These are phyloP conservation scores for Crotalaria pallida DNA, from an alignment of 306 rosid genomes.

Conservation along the genomic window DNA sequence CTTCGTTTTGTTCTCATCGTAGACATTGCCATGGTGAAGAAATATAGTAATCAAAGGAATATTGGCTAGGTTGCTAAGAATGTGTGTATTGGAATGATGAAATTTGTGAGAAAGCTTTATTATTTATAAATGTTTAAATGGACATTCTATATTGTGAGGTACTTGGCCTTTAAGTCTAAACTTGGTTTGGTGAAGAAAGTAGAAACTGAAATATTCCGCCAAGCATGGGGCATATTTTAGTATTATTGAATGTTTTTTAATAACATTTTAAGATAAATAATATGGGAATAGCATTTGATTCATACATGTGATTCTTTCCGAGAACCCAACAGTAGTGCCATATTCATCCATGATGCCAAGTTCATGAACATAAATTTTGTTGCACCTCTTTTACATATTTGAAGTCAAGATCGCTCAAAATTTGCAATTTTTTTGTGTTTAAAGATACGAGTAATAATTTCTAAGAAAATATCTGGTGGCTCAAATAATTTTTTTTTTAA, in stretches of 20 bases:
- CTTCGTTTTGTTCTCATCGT: constrained; percentile 39
- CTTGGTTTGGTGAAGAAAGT: constrained; percentile 28
- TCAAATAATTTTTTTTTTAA: no score
- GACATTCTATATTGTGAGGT: background rate
- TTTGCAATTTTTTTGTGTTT: no score
- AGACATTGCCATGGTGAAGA: constrained; percentile 24
- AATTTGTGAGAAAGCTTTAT: background rate
- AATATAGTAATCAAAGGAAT: background rate
- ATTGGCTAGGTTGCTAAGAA: background rate
- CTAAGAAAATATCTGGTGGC: no score
- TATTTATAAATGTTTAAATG: constrained; percentile 16
- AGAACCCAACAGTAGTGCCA: no score
- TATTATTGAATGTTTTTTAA: background rate
- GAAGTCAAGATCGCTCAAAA: no score
- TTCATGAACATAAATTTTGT: no score
- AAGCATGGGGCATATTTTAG: background rate
- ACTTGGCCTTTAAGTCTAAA: constrained; percentile 45
- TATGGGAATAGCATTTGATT: no score
- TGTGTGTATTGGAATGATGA: background rate
- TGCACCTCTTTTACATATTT: no score
- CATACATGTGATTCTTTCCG: no score
- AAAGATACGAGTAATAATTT: no score
- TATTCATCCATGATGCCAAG: no score
- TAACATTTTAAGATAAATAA: no score
- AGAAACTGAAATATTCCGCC: constrained; percentile 16